Evolutionary conservation across 1,284 basidiomycete genomes (phyloP), one percentile per base, ranked within the genome.

Genomic region (Veloboletus limbatus): DNA sequence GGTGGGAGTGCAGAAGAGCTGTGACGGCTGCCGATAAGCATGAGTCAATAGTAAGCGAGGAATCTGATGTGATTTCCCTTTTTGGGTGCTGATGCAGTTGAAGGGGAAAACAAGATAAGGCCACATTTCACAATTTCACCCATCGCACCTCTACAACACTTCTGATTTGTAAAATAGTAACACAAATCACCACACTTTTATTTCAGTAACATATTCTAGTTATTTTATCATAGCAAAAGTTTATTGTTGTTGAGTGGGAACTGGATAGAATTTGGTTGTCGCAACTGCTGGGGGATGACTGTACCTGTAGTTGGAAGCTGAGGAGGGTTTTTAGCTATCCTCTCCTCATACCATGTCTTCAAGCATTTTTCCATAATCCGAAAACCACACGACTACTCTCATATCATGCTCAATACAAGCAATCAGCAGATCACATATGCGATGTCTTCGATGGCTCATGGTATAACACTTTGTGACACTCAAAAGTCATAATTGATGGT

Each of bases 271-370:
- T 46, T 46, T 28, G n/a, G 31, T 31, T 40, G 44, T 39, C 24
- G 6, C 38, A 46, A 40, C 24, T 40, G 37, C 44, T 8, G 38
- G 31, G 22, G 44, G 32, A 46, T 45, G 37, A 45, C 44, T 45
- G 38, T 40, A 40, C n/a, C n/a, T n/a, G n/a, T n/a, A n/a, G n/a
- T n/a, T n/a, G n/a, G n/a, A n/a, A n/a, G n/a, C n/a, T n/a, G n/a
- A n/a, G n/a, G n/a, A n/a, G n/a, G n/a, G n/a, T n/a, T n/a, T n/a
- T n/a, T n/a, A n/a, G n/a, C n/a, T n/a, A n/a, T n/a, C n/a, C n/a
- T n/a, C n/a, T n/a, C n/a, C n/a, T n/a, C n/a, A n/a, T n/a, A n/a
- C n/a, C n/a, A n/a, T n/a, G n/a, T n/a, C n/a, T n/a, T n/a, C n/a
- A n/a, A n/a, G n/a, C n/a, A n/a, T n/a, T n/a, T n/a, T n/a, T n/a